These are phyloP conservation scores for Ustilago cynodontis DNA, from an alignment of 1,284 basidiomycete species.

Conservation along the genomic window DNA sequence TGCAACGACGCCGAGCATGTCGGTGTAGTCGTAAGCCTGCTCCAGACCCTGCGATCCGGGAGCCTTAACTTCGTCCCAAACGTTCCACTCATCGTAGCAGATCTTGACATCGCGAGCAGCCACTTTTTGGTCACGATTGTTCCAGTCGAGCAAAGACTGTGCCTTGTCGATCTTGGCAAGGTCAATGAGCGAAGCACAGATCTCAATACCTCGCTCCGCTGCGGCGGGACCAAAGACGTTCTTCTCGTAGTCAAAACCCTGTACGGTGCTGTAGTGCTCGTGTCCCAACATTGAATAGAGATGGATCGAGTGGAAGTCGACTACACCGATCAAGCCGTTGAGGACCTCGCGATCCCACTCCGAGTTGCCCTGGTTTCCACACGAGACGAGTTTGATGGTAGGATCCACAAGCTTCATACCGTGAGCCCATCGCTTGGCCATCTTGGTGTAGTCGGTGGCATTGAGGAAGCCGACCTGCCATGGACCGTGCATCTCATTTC, in stretches of 20 bases:
- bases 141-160: constrained; percentile 38
- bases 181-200: constrained; percentile 71
- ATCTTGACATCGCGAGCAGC: constrained; percentile 66
- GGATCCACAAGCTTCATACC: constrained; percentile 77
- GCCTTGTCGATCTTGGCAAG: constrained; percentile 63
- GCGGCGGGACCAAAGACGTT: constrained; percentile 72
- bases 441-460: constrained; percentile 75
- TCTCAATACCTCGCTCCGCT: constrained; percentile 71
- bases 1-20: constrained; percentile 75
- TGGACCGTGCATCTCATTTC: constrained; percentile 74
- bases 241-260: constrained; percentile 73
- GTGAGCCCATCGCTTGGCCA: constrained; percentile 77
- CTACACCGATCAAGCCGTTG: constrained; percentile 68
- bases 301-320: constrained; percentile 71
- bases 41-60: constrained; percentile 74
- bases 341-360: constrained; percentile 71
- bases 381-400: constrained; percentile 75
- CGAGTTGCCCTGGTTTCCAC: constrained; percentile 74
- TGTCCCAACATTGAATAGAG: constrained; percentile 59
- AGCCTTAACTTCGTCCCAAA: constrained; percentile 74
- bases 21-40: constrained; percentile 76
- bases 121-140: constrained; percentile 40
- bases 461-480: constrained; percentile 79
- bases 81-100: constrained; percentile 77
- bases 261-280: constrained; percentile 46